These are phyloP conservation scores for Withania somnifera DNA, from an alignment of 305 asterid species.

Conservation along the genomic window DNA sequence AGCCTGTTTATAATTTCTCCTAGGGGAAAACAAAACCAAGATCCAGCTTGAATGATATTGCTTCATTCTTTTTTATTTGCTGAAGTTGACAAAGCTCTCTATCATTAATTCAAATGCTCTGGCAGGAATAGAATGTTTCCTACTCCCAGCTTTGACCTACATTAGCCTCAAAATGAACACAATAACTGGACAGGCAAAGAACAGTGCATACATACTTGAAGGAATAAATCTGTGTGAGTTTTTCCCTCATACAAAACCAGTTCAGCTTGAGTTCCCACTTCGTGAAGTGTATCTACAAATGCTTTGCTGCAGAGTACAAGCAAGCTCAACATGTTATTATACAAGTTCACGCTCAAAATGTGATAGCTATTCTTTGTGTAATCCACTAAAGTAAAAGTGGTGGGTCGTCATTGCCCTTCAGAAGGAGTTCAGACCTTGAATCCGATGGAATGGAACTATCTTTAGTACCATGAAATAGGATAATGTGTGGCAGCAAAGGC, in stretches of 20 bases:
- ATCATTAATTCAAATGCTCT: not conserved
- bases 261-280: conserved; percentile 61
- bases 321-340: not conserved
- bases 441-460: conserved; percentile 77
- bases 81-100: not conserved
- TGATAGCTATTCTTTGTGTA: not conserved
- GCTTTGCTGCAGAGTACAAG: conserved; percentile 41
- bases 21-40: not conserved
- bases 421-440: conserved; percentile 52
- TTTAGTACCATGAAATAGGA: conserved; percentile 73
- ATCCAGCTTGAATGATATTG: not conserved
- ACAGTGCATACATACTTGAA: conserved; percentile 41
- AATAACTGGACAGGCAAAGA: not conserved
- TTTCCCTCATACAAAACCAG: conserved; percentile 69
- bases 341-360: not conserved
- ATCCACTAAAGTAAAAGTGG: not conserved
- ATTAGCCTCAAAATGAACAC: not conserved
- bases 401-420: not conserved
- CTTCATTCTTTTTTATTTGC: not conserved
- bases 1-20: not conserved
- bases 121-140: not conserved
- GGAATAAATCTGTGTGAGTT: conserved; percentile 90
- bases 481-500: conserved; percentile 52
- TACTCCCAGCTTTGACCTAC: not conserved
- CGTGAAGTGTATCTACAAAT: conserved; percentile 48